A percentile compares a stretch with the other conserved stretches of the same genome.
phyloP scores from a whole-genome alignment of 305 asterid species.

The Lippia alba region DNA sequence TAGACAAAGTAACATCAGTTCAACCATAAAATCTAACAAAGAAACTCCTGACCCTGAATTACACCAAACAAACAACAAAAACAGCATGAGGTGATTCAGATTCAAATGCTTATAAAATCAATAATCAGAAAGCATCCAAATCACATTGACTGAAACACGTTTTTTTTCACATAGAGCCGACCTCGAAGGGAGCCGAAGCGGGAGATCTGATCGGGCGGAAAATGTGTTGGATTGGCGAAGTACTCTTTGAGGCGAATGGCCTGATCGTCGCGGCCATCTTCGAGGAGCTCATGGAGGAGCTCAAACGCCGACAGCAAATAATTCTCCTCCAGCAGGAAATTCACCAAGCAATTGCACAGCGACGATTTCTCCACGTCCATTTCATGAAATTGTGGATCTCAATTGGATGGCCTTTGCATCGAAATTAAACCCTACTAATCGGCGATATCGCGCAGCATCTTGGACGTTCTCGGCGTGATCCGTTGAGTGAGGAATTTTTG shows the following conservation, averaged over 20 bases:
- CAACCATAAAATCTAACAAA: not conserved
- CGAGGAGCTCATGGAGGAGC: slow-evolving; percentile 84
- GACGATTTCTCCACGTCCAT: slow-evolving; percentile 92
- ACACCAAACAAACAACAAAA: not conserved
- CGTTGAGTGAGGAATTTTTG: slow-evolving; percentile 21
- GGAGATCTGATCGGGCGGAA: slow-evolving; percentile 82
- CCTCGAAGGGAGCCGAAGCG: slow-evolving; percentile 72
- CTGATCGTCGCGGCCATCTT: slow-evolving; percentile 78
- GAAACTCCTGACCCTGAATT: not conserved
- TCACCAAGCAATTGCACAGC: slow-evolving; percentile 81
- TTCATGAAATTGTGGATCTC: slow-evolving; percentile 9
- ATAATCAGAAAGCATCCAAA: not conserved
- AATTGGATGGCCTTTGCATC: not conserved
- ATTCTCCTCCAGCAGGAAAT: slow-evolving; percentile 81
- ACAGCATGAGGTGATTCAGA: not conserved
- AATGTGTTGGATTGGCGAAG: slow-evolving; percentile 68
- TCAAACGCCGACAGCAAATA: slow-evolving; percentile 77
- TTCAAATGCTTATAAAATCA: slow-evolving; percentile 7
- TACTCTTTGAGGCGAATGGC: slow-evolving; percentile 78
- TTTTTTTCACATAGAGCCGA: slow-evolving; percentile 10
- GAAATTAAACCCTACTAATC: slow-evolving; percentile 15
- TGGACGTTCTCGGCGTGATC: slow-evolving; percentile 24
- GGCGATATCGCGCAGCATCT: slow-evolving; percentile 20
- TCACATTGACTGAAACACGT: not conserved
- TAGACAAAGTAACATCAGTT: not conserved